Base-by-base conservation (phyloP, 2,329 filamentous ascomycete species). In the Pezicula carpinea region DNA sequence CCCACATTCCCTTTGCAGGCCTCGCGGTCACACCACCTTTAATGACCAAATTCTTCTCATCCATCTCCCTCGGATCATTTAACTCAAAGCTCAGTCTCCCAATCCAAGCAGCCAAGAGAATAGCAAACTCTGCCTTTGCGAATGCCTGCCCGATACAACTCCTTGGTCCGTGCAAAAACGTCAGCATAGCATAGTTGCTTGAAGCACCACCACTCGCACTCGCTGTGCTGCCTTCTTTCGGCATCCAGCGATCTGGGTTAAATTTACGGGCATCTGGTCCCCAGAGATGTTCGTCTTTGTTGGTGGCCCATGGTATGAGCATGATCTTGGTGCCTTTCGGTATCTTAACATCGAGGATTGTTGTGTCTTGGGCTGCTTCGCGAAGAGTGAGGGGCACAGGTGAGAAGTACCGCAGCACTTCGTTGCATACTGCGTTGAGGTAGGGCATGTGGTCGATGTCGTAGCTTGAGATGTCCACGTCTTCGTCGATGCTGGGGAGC, bases 121-220 rank as follows among this genome's bases (percentile, higher is more conserved):
- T 91, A 11, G 87, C 88, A 65, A 95, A 86, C 71, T 96, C 90
- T 1, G 83, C 80, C 62, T 81, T 84, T 0, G 90, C 86, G 66
- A 95, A 95, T 3, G 74, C 74, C 65, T 82, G 77, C 0, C 89
- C 89, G 57, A 95, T 95, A 60, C 89, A 95, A 59, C 83, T 86
- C 43, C 89, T 72, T 4, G 89, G 88, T 0, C 90, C 90, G 61
- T 93, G 88, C 47, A 95, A 64, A 67, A 95, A 95, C 0, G 87
- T 90, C 67, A 90, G 64, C 59, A 86, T 83, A 1, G 83, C 78
- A 62, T 84, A 95, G 65, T 91, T 92, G 56, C 76, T 87, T 14
- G 75, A 72, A 2, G 87, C 83, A 14, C 86, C 85, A 6, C 87
- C 87, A 38, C 77, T 79, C 5, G 43, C 41, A 17, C 26, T 46